phyloP scores from a whole-genome alignment of 2,329 filamentous ascomycete species.

The Xylariaceae sp. region DNA sequence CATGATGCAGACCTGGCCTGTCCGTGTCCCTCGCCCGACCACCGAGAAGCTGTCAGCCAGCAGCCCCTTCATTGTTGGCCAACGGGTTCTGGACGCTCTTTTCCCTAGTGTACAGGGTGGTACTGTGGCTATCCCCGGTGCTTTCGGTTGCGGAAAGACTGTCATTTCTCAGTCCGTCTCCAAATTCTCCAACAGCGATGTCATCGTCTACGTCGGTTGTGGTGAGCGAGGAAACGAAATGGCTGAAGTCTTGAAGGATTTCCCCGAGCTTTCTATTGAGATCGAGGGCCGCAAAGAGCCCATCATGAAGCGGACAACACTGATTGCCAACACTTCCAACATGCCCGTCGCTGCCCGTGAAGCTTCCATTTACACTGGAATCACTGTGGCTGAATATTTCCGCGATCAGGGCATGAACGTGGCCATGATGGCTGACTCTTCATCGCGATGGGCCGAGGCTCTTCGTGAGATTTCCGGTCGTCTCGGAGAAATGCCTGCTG shows the following conservation, averaged over 20 bases:
- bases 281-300: conserved; percentile 92
- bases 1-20: conserved; percentile 99
- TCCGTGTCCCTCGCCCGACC: conserved; percentile 88
- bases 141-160: conserved; percentile 98
- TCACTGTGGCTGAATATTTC: conserved; percentile 95
- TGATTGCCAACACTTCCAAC: conserved; percentile 99
- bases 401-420: conserved; percentile 95
- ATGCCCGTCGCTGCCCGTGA: conserved; percentile 99
- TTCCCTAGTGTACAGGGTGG: conserved; percentile 97
- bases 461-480: conserved; percentile 98
- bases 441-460: conserved; percentile 97
- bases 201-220: conserved; percentile 93
- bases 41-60: conserved; percentile 89
- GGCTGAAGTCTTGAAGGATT: conserved; percentile 99
- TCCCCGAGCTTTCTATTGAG: conserved; percentile 94
- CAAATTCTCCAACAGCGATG: conserved; percentile 99
- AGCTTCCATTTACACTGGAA: conserved; percentile 96
- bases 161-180: conserved; percentile 98
- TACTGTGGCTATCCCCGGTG: conserved; percentile 95
- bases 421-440: conserved; percentile 99
- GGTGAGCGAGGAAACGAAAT: conserved; percentile 98
- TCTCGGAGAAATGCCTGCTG: conserved; percentile 98
- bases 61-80: conserved; percentile 90
- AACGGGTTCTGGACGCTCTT: conserved; percentile 91
- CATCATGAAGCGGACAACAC: conserved; percentile 99